A percentile compares a stretch with the other conserved stretches of the same genome.
These are phyloP conservation scores for Pseudozyma hubeiensis DNA, from an alignment of 1,284 basidiomycete species.

Conservation along the genomic window DNA sequence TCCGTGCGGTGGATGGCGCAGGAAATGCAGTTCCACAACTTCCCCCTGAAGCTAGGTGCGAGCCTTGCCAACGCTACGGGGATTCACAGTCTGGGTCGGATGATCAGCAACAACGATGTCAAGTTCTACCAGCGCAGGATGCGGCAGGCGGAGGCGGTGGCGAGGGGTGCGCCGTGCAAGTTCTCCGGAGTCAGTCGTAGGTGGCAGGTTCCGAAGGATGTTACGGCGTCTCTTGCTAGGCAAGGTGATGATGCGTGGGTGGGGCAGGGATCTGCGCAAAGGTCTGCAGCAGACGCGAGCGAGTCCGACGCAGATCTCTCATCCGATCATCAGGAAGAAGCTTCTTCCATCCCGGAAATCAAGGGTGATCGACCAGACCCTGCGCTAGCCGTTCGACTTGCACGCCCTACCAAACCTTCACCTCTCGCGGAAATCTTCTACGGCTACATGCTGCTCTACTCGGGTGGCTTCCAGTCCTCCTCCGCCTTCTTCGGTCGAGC, in stretches of 20 bases:
- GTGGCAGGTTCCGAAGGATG: slow-evolving; percentile 29
- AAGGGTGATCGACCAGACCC: slow-evolving; percentile 29
- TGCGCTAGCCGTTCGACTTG: slow-evolving; percentile 23
- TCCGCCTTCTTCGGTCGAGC: slow-evolving; percentile 88
- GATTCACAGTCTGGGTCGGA: slow-evolving; percentile 53
- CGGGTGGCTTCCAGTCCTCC: slow-evolving; percentile 88
- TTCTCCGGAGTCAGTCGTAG: slow-evolving; percentile 21
- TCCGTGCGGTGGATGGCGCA: slow-evolving; percentile 50
- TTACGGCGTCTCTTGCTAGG: slow-evolving; percentile 1
- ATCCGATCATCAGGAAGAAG: slow-evolving; percentile 17
- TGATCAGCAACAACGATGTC: slow-evolving; percentile 46
- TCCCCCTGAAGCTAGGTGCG: slow-evolving; percentile 53
- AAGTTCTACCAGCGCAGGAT: slow-evolving; percentile 61
- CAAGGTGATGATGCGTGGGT: slow-evolving; percentile 5
- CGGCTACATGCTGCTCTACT: slow-evolving; percentile 84
- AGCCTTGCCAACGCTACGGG: slow-evolving; percentile 56
- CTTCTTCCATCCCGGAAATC: slow-evolving; percentile 6
- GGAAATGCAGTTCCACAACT: slow-evolving; percentile 62
- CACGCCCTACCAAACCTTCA: slow-evolving; percentile 48
- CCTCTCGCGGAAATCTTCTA: slow-evolving; percentile 83
- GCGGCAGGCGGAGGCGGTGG: slow-evolving; percentile 56
- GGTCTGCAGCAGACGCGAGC: not conserved
- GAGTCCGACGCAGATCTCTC: slow-evolving; percentile 53
- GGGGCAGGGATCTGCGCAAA: not conserved
- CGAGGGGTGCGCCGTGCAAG: slow-evolving; percentile 26